Percentiles rank a stretch among this genome's conserved stretches.
Conservation (phyloP, 83 land plant genomes). For the Picea mariana region DNA sequence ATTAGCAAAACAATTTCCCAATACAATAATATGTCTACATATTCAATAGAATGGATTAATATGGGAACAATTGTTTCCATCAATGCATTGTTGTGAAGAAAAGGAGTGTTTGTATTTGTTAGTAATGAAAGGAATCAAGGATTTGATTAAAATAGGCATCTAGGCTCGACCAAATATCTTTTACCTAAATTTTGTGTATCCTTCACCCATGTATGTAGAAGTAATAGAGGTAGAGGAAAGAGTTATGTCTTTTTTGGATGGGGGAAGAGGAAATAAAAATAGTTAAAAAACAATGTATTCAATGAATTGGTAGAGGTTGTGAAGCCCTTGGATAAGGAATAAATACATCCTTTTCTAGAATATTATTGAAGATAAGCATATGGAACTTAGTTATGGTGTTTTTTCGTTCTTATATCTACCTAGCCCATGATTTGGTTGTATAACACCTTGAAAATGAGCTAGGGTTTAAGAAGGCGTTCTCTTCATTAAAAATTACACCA, state of each 20-base stretch:
- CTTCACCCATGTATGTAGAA: conserved; percentile 89
- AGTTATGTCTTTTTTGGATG: conserved; percentile 56
- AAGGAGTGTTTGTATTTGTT: conserved; percentile 72
- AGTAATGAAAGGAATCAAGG: conserved; percentile 84
- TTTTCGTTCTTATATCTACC: conserved; percentile 91
- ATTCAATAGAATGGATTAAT: conserved; percentile 93
- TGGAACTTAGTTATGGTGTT: conserved; percentile 84
- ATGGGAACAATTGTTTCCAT: conserved; percentile 99
- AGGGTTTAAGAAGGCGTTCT: conserved; percentile 92
- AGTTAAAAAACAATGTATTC: conserved; percentile 54
- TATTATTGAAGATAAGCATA: conserved; percentile 68
- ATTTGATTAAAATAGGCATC: conserved; percentile 88
- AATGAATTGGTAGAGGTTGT: conserved; percentile 83
- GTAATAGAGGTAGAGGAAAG: conserved; percentile 95
- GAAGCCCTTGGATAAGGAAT: conserved; percentile 66
- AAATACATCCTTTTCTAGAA: conserved; percentile 52
- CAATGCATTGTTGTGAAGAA: conserved; percentile 80
- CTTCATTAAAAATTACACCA: conserved; percentile 86
- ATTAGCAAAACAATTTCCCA: conserved; percentile 72
- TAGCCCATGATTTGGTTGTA: conserved; percentile 75
- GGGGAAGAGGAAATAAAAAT: conserved; percentile 13
- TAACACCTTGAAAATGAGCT: conserved; percentile 62
- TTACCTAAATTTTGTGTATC: conserved; percentile 84
- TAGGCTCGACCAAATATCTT: conserved; percentile 95
- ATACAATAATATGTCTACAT: conserved; percentile 78